These are phyloP conservation scores for Podaxis mareebaensis DNA, from an alignment of 768 basidiomycete genomes.

Conservation along the genomic window DNA sequence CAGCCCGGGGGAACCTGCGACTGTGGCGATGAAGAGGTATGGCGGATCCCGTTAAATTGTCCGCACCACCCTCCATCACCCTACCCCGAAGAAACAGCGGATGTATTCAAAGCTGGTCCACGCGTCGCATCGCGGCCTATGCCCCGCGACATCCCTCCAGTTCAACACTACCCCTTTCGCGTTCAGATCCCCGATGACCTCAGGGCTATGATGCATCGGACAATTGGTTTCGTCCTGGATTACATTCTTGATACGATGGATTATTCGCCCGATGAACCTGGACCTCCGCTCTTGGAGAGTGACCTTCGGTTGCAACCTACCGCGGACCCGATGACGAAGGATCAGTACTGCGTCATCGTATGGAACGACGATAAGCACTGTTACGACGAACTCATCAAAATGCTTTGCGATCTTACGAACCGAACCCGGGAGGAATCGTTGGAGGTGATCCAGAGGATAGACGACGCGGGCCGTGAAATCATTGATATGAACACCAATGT, in stretches of 20 bases:
- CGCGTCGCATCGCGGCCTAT: conserved; percentile 27
- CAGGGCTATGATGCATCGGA: conserved; percentile 71
- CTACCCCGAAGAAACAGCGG: conserved; percentile 34
- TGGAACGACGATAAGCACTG: conserved; percentile 99
- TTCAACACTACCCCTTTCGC: conserved; percentile 60
- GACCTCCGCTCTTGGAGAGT: conserved; percentile 64
- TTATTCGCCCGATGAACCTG: conserved; percentile 76
- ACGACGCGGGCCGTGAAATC: conserved; percentile 80
- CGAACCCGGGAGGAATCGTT: conserved; percentile 59
- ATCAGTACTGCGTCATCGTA: conserved; percentile 78
- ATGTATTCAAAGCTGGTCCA: conserved; percentile 14
- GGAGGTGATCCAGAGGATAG: conserved; percentile 59
- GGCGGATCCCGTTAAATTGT: conserved; percentile 69
- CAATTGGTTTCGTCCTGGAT: conserved; percentile 77
- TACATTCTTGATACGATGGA: conserved; percentile 84
- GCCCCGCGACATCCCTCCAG: conserved; percentile 56
- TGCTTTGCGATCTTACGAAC: conserved; percentile 59
- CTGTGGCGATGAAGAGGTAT: conserved; percentile 93
- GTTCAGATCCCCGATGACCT: conserved; percentile 62
- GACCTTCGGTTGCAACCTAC: conserved; percentile 75
- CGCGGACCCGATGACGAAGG: conserved; percentile 77
- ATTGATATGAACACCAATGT: conserved; percentile 69
- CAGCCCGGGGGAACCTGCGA: conserved; percentile 95
- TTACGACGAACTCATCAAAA: conserved; percentile 80
- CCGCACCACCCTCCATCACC: conserved; percentile 70